A percentile compares a stretch with the other conserved stretches of the same genome.
These are phyloP conservation scores for Tylopilus vinaceipallidus DNA, from an alignment of 768 basidiomycete genomes.

Conservation along the genomic window DNA sequence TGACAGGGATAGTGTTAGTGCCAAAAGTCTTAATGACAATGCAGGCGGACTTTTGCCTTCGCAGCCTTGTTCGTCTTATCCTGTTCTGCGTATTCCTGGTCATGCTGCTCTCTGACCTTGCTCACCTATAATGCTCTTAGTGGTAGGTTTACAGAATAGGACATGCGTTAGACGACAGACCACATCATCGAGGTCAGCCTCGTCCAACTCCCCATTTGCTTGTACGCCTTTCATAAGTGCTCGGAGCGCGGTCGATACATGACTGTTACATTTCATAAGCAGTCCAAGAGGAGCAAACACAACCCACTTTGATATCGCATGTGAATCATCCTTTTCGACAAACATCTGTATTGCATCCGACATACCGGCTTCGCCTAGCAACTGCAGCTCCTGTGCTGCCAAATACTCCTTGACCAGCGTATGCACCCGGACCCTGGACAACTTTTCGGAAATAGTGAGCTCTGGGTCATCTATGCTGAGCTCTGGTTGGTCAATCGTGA, in stretches of 20 bases:
- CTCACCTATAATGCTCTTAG: conserved; percentile 43
- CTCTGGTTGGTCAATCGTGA: conserved; percentile 74
- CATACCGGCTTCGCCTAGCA: conserved; percentile 88
- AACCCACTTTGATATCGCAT: conserved; percentile 84
- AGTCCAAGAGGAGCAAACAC: not conserved
- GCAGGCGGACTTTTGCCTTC: conserved; percentile 44
- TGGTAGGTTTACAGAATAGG: not conserved
- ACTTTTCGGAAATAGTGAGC: conserved; percentile 63
- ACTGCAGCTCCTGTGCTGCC: conserved; percentile 87
- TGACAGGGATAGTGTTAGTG: conserved; percentile 17
- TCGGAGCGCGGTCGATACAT: conserved; percentile 60
- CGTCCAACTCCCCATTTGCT: conserved; percentile 63
- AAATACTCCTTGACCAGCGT: conserved; percentile 92
- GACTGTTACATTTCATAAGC: conserved; percentile 40
- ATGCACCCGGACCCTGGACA: conserved; percentile 80
- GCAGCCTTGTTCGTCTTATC: conserved; percentile 34
- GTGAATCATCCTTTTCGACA: conserved; percentile 96
- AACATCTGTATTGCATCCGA: conserved; percentile 92
- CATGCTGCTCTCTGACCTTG: conserved; percentile 69
- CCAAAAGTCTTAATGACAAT: not conserved
- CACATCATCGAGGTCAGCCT: conserved; percentile 71
- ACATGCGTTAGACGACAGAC: conserved; percentile 38
- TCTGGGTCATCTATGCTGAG: conserved; percentile 78
- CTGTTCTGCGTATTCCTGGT: conserved; percentile 58
- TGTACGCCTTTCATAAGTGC: conserved; percentile 66